phyloP scores from a whole-genome alignment of 768 basidiomycete species.

The Hemileccinum impolitum region DNA sequence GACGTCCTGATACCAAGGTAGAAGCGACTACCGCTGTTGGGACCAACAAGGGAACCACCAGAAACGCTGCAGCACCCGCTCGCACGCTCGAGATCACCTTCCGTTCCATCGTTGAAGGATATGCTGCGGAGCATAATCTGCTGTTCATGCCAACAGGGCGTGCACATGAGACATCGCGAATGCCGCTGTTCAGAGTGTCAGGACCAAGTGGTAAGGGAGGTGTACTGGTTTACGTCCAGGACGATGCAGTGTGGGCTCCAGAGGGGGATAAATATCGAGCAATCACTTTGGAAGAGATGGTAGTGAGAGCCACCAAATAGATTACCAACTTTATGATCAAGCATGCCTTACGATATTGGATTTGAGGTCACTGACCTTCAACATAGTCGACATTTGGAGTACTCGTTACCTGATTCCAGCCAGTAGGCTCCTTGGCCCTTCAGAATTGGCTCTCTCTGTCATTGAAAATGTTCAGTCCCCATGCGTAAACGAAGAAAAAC shows the following conservation, averaged over 20 bases:
- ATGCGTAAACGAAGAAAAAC: too few relatives aligned
- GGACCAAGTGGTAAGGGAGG: conserved; percentile 84
- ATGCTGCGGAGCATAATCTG: conserved; percentile 78
- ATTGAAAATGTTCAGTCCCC: too few relatives aligned
- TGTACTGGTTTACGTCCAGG: conserved; percentile 81
- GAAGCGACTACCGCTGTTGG: conserved; percentile 38
- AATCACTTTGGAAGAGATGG: conserved; percentile 87
- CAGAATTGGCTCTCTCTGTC: too few relatives aligned
- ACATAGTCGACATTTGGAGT: too few relatives aligned
- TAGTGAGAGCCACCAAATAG: conserved; percentile 50
- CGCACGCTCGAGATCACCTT: conserved; percentile 86
- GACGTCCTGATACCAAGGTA: conserved; percentile 62
- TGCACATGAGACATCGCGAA: conserved; percentile 79
- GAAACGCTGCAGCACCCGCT: conserved; percentile 40
- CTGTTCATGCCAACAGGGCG: conserved; percentile 86
- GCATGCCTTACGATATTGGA: too few relatives aligned
- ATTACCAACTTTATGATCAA: too few relatives aligned
- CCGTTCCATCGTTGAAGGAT: conserved; percentile 89
- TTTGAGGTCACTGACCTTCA: too few relatives aligned
- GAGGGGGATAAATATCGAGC: conserved; percentile 68
- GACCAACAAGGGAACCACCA: conserved; percentile 28
- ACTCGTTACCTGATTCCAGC: too few relatives aligned
- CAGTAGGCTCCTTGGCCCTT: too few relatives aligned
- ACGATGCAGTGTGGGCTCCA: conserved; percentile 91
- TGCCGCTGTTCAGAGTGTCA: conserved; percentile 87